These are phyloP conservation scores for Aspergillus eucalypticola DNA, from an alignment of 2,329 filamentous ascomycete species.

Conservation along the genomic window DNA sequence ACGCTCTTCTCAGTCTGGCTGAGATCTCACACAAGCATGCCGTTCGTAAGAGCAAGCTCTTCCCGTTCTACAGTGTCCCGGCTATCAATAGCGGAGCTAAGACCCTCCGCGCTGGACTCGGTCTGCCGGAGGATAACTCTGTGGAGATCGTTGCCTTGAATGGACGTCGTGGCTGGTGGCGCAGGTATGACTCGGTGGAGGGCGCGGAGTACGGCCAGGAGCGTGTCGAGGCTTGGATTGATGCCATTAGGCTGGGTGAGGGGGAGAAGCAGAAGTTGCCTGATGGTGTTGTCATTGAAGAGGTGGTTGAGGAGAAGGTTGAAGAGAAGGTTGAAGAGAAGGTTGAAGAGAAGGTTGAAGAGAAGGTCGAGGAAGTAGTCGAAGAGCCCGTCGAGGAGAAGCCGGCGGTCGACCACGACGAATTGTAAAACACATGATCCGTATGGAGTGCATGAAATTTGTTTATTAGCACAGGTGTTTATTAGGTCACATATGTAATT, in stretches of 20 bases:
- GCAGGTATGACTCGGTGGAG: conserved; percentile 62
- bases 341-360: conserved; percentile 28
- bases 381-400: conserved; percentile 26
- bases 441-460: not conserved
- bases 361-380: no score
- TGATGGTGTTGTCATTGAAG: conserved; percentile 54
- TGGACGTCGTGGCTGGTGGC: conserved; percentile 83
- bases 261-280: conserved; percentile 76
- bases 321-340: conserved; percentile 38
- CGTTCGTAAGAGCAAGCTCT: conserved; percentile 65
- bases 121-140: conserved; percentile 52
- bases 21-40: conserved; percentile 76
- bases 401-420: conserved; percentile 46
- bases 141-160: conserved; percentile 81
- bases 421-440: conserved; percentile 34
- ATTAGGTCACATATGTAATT: not conserved
- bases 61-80: conserved; percentile 80
- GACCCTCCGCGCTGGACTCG: conserved; percentile 62
- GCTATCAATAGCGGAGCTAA: conserved; percentile 59
- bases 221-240: conserved; percentile 80
- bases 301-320: conserved; percentile 35
- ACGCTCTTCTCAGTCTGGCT: conserved; percentile 65
- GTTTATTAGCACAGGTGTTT: conserved; percentile 1
- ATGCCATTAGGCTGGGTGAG: conserved; percentile 87
- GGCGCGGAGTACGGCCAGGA: conserved; percentile 54